Base-by-base conservation (phyloP, 192 early-diverging fungal genomes). In the Coemansia sp. region DNA sequence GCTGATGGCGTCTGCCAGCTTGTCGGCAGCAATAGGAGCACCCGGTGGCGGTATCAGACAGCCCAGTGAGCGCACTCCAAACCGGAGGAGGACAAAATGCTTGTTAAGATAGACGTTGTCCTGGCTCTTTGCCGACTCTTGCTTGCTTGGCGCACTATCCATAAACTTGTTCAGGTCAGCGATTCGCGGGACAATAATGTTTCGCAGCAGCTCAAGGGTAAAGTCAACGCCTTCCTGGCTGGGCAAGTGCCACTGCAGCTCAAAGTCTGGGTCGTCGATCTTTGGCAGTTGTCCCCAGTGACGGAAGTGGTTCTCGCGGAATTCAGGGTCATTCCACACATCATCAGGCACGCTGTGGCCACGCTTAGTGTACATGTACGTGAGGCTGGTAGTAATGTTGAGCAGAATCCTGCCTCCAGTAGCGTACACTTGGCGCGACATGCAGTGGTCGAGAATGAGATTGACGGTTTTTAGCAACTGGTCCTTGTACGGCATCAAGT, bases 201-300 rank as follows among this genome's bases (percentile, higher is more conserved):
- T 64, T 1, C 89, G 84, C 31, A 93, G 72, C 16, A 97, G 65
- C 36, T 89, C 86, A 15, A 92, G 69, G 1, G 90, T 92, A 69
- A 91, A 89, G 27, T 88, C 75, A 15, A 90, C 80, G 65, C 95
- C 95, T 1, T 85, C 77, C 22, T 86, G 71, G 24, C 74, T 87
- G 10, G 95, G 93, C 11, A 85, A 70, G 72, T 96, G 94, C 96
- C 96, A 98, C 59, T 88, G 55, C 10, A 95, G 63, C 20, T 79
- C 65, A 24, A 93, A 82, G 1, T 22, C 29, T 0, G 69, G 41
- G 51, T 88, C 74, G 0, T 86, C 74, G 0, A 87, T 74, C 47
- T 90, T 76, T 0, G 77, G 71, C 1, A 88, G 78, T 34, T 89
- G 69, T 5, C 95, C 94, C 96, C 96, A 98, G 24, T 90, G 78